phyloP scores from a whole-genome alignment of 257 asterid species.

The Avicennia marina region DNA sequence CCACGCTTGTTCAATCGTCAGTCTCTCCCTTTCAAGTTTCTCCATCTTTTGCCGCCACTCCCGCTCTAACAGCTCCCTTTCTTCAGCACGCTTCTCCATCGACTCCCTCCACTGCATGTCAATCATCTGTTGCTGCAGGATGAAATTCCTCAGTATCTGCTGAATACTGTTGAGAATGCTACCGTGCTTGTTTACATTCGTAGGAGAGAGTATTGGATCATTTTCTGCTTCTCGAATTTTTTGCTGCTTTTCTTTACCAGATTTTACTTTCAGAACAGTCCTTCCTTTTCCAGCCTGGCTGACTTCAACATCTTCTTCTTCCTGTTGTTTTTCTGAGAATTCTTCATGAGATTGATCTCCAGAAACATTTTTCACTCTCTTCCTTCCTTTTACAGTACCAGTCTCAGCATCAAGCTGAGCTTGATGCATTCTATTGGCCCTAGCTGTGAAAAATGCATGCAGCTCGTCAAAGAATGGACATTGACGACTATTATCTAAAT shows the following conservation, averaged over 20 bases:
- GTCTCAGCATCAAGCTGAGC: constrained; percentile 1
- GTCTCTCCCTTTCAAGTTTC: constrained; percentile 59
- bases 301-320: constrained; percentile 29
- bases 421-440: constrained; percentile 30
- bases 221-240: constrained; percentile 16
- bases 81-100: constrained; percentile 45
- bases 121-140: constrained; percentile 53
- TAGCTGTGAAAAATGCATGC: constrained; percentile 41
- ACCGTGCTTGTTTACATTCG: constrained; percentile 3
- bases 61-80: constrained; percentile 48
- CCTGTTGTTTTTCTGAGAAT: constrained; percentile 20
- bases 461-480: constrained; percentile 56
- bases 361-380: constrained; percentile 22
- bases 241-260: constrained; percentile 24
- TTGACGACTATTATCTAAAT: constrained; percentile 29
- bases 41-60: constrained; percentile 65
- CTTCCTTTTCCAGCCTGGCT: constrained; percentile 19
- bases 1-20: constrained; percentile 56
- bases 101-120: constrained; percentile 63
- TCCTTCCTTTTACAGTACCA: constrained; percentile 20
- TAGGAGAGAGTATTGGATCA: not conserved
- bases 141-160: constrained; percentile 42
- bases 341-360: constrained; percentile 35
- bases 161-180: constrained; percentile 18
- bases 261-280: constrained; percentile 27